Base-by-base conservation (phyloP, 2,329 filamentous ascomycete species). In the Arthrobotrys sphaeroides region DNA sequence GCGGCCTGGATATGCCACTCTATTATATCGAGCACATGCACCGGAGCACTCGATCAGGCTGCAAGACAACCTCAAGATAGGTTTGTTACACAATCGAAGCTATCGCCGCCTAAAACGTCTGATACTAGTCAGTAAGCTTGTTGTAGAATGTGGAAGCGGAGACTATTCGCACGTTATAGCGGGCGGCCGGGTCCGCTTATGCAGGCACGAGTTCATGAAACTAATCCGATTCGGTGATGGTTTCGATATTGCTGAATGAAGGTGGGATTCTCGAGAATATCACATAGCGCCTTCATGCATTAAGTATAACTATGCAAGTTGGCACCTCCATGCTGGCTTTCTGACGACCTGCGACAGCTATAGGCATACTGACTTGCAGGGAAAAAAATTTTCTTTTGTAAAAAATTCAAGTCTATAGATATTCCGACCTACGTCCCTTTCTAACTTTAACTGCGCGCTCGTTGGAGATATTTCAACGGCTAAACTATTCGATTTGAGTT, bases 71-170 rank as follows among this genome's bases (percentile, higher is more conserved):
- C 24, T 22, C 18, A 26, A 47, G 24, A 26, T 24, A 28, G 57
- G 12, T 18, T 49, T 42, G 45, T 40, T 18, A 72, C 13, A 51
- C 49, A 36, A 55, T 13, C 47, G n/a, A 42, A 61, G 28, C 33
- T 20, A 18, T 10, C 28, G 66, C 26, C 33, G 31, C 33, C 55
- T 33, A 47, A 31, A 31, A 22, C 55, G 66, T 55, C 45, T 70
- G 57, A 38, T 45, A 53, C 62, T 42, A 36, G 59, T 65, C 12
- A 61, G 31, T 26, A 59, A 49, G 6, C 47, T 55, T 31, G n/a
- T 64, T 70, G 28, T 3, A 70, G 43, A 42, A 70, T 51, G 67
- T 59, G 36, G 67, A 65, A 57, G 57, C 59, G 67, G 59, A 40
- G 47, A 72, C 40, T 59, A 65, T 59, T 64, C 16, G 42, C 22